Evolutionary conservation across 768 basidiomycete species (phyloP), one percentile per base, ranked within the genome.

Genomic region (Russula sp.): DNA sequence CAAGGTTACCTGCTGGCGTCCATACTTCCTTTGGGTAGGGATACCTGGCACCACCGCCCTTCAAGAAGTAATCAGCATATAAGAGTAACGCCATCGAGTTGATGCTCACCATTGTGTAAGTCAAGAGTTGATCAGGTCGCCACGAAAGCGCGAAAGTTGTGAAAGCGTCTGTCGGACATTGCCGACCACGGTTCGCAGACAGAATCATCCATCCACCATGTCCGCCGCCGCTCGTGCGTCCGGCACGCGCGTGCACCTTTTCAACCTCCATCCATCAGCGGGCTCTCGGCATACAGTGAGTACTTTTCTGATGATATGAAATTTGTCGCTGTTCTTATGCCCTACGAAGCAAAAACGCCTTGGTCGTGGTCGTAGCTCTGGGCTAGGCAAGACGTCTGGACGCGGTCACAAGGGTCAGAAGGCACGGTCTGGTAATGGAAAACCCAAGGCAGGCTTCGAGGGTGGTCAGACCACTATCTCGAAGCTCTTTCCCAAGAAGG

Each of bases 321-420:
- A 26, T 59, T 22, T 28, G 1, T 34, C 10, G 22, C 7, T 18
- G n/a, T n/a, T 55, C 20, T 54, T 9, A 44, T 44, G 11, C n/a
- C 22, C 10, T 48, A 51, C 57, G 54, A 40, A 95, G 93, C 87
- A 89, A 88, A 93, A 94, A 86, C 92, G 96, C 73, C 83, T 94
- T 30, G 96, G 97, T 72, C 82, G 96, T 72, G 96, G 96, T 72
- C 90, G 92, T 77, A 92, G 92, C 34, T 94, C 93, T 2, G 89
- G 90, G 30, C 84, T 89, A 63, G 97, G 97, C 67, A 88, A 93
- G 66, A 98, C 96, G 1, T 89, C 95, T 11, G 93, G 93, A 68
- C 83, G 93, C 61, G 97, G 97, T 76, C 84, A 91, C 75, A 99
- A 99, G 71, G 97, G 97, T 69, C 94, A 96, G 76, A 95, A 94